A percentile compares a stretch with the other conserved stretches of the same genome.
These are phyloP conservation scores for Sporothrix euskadiensis DNA, from an alignment of 2,329 filamentous ascomycete genomes.

Conservation along the genomic window DNA sequence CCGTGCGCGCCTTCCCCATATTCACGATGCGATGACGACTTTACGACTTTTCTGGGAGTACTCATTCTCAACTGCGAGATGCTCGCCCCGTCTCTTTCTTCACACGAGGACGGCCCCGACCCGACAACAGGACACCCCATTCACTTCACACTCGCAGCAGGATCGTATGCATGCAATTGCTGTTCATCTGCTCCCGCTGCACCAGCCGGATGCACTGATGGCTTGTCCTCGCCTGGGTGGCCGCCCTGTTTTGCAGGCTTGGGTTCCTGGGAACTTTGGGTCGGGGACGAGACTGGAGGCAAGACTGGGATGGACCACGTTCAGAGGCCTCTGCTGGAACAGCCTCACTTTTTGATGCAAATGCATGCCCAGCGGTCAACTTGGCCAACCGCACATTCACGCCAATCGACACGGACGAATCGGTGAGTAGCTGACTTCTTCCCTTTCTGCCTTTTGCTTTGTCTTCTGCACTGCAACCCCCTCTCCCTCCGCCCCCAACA, in stretches of 20 bases:
- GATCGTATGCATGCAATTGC: constrained; percentile 3
- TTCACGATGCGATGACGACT: background rate
- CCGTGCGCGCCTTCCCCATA: constrained; percentile 9
- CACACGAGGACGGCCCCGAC: background rate
- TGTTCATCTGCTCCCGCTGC: background rate
- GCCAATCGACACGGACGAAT: background rate
- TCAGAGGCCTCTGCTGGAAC: background rate
- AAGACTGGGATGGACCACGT: background rate
- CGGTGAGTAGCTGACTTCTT: background rate
- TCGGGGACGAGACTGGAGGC: background rate
- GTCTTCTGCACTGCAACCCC: constrained; percentile 13
- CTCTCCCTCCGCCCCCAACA: constrained; percentile 6
- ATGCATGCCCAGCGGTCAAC: background rate
- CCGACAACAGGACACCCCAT: background rate
- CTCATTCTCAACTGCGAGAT: background rate
- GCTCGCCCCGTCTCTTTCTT: background rate
- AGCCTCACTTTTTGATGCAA: constrained; percentile 17
- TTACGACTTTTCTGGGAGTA: background rate
- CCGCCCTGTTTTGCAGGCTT: constrained; percentile 3
- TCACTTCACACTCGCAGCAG: background rate
- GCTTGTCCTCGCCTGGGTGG: constrained; percentile 6
- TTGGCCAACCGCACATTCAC: background rate
- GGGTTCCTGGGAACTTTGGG: background rate
- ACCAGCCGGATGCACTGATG: background rate
- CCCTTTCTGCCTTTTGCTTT: background rate